These are phyloP conservation scores for Rhizopogon sp. DNA, from an alignment of 768 basidiomycete genomes.

Conservation along the genomic window DNA sequence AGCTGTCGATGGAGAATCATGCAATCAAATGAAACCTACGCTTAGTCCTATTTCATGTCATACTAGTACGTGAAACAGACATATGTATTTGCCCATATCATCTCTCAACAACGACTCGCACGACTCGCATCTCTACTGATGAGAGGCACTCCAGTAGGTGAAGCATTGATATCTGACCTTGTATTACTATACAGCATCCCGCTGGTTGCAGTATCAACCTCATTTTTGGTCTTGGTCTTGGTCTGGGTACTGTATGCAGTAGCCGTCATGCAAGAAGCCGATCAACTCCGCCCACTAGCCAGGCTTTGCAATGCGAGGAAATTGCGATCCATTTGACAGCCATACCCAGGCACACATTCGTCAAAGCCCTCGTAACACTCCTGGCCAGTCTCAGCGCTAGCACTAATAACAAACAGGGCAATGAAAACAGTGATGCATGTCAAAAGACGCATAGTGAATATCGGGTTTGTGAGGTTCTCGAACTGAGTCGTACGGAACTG, in stretches of 20 bases:
- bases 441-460: background rate
- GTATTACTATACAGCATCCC: background rate
- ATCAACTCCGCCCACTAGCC: background rate
- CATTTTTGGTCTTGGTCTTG: too few species aligned
- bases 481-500: background rate
- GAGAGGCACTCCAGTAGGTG: background rate
- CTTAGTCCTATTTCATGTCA: too few species aligned
- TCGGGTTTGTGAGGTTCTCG: background rate
- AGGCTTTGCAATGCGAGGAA: too few species aligned
- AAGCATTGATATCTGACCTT: background rate
- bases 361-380: background rate
- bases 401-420: background rate
- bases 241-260: background rate
- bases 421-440: background rate
- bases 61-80: background rate
- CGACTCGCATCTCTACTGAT: too few species aligned
- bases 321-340: background rate
- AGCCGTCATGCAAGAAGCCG: background rate
- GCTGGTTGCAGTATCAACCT: too few species aligned
- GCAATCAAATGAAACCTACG: too few species aligned
- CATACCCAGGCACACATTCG: background rate
- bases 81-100: background rate
- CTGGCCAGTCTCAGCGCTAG: background rate
- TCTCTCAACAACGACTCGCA: background rate
- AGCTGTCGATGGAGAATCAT: too few species aligned